Conservation (phyloP, 129 eudicot species). For the Glebionis coronaria region DNA sequence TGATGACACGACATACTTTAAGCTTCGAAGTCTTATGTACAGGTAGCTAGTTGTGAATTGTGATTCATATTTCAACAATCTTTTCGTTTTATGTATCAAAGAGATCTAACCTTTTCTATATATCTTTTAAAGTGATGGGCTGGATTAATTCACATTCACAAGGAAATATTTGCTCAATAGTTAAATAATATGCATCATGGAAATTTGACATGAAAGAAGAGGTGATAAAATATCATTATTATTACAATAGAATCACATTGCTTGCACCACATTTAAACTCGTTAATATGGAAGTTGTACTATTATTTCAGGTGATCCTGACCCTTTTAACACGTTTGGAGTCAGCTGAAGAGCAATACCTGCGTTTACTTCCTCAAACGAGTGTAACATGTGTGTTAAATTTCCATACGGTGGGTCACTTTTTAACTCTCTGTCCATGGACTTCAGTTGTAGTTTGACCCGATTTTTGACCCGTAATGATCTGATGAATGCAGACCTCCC, state of each 20-base stretch:
- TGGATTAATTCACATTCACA: constrained; percentile 52
- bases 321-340: constrained; percentile 93
- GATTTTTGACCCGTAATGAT: constrained; percentile 7
- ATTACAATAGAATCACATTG: too few relatives aligned
- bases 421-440: constrained; percentile 13
- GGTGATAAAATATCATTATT: constrained; percentile 40
- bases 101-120: constrained; percentile 4
- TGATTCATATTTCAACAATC: not conserved
- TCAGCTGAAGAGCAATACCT: constrained; percentile 77
- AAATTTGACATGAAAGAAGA: constrained; percentile 97
- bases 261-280: not conserved
- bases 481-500: constrained; percentile 66
- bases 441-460: constrained; percentile 4
- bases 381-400: constrained; percentile 74
- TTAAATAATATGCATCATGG: constrained; percentile 76
- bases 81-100: not conserved
- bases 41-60: constrained; percentile 32
- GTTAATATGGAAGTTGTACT: not conserved
- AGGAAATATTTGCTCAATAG: constrained; percentile 56
- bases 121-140: constrained; percentile 69
- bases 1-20: constrained; percentile 74
- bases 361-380: constrained; percentile 74
- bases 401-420: constrained; percentile 73
- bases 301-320: constrained; percentile 67
- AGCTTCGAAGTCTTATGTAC: constrained; percentile 73